Conservation (phyloP, 495 filamentous ascomycete species). For the Penicillium crystallinum region DNA sequence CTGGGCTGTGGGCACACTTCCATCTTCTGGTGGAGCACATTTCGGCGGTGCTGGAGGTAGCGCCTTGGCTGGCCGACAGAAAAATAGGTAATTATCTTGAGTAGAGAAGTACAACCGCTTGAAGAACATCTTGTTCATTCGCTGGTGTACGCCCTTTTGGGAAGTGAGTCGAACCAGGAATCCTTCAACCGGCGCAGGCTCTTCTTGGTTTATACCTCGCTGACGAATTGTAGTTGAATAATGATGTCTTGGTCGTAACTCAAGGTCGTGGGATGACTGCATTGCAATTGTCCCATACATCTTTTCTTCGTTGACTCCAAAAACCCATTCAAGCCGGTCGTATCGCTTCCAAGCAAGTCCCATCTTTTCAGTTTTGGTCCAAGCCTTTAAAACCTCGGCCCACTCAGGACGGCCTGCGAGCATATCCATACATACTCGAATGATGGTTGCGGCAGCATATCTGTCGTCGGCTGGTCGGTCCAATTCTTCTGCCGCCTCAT, state of each 20-base stretch:
- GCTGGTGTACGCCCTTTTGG: constrained; percentile 55
- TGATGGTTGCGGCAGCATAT: constrained; percentile 51
- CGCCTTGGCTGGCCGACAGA: constrained; percentile 60
- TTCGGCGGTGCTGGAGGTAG: constrained; percentile 62
- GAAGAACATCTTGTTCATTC: constrained; percentile 60
- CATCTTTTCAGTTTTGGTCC: constrained; percentile 58
- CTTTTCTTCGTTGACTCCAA: constrained; percentile 62
- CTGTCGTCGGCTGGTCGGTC: constrained; percentile 47
- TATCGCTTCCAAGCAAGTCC: constrained; percentile 74
- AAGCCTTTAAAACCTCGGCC: constrained; percentile 55
- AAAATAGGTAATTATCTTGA: constrained; percentile 64
- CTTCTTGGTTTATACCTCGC: constrained; percentile 39
- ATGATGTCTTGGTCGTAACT: constrained; percentile 65
- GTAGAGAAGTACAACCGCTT: constrained; percentile 68
- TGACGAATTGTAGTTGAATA: constrained; percentile 53
- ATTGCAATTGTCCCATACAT: constrained; percentile 76
- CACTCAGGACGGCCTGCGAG: constrained; percentile 56
- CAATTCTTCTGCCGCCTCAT: constrained; percentile 32
- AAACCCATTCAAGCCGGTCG: constrained; percentile 70
- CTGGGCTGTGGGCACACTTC: constrained; percentile 48
- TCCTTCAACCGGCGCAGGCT: constrained; percentile 65
- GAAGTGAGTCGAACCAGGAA: constrained; percentile 67
- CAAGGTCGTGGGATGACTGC: constrained; percentile 68
- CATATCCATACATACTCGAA: constrained; percentile 55
- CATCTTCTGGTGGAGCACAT: constrained; percentile 24